phyloP scores from a whole-genome alignment of 208 protist species.

The Wallacemonas sp. region DNA sequence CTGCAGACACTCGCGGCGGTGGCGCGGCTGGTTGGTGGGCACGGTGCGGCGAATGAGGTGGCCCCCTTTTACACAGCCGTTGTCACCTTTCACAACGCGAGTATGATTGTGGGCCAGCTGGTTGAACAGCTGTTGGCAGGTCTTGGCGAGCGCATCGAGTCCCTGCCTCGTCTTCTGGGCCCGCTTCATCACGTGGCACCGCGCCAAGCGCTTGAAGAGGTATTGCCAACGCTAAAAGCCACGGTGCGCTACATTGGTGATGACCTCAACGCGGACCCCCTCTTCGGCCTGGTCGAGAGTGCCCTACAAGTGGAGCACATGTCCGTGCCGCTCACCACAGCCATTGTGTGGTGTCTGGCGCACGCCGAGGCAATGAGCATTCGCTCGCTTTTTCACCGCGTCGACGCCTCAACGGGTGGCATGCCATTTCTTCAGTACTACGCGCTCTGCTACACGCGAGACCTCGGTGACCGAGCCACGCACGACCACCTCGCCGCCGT shows the following conservation, averaged over 20 bases:
- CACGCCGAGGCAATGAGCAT: neutral
- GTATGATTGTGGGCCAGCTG: conserved; percentile 62
- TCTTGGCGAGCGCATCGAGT: conserved; percentile 63
- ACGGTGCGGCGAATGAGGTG: conserved; percentile 41
- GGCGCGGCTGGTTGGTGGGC: conserved; percentile 48
- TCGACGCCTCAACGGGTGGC: conserved; percentile 50
- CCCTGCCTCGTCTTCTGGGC: conserved; percentile 17
- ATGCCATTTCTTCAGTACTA: conserved; percentile 78
- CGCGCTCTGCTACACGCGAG: conserved; percentile 68
- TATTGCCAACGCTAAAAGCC: conserved; percentile 54
- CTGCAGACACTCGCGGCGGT: conserved; percentile 42
- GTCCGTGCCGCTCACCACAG: conserved; percentile 19
- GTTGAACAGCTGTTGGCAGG: conserved; percentile 73
- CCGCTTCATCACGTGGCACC: conserved; percentile 23
- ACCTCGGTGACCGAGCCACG: conserved; percentile 33
- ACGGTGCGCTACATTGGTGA: conserved; percentile 71
- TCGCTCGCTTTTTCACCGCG: conserved; percentile 2
- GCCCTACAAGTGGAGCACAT: conserved; percentile 33
- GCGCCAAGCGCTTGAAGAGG: conserved; percentile 44
- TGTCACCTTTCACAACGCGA: conserved; percentile 74
- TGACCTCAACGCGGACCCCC: conserved; percentile 78
- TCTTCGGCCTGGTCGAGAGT: conserved; percentile 72
- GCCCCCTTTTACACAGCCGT: conserved; percentile 58
- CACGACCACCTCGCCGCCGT: conserved; percentile 70
- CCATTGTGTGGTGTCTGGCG: conserved; percentile 10